Base-by-base conservation (phyloP, 371 early-diverging fungal genomes). In the Batkoa obscura region DNA sequence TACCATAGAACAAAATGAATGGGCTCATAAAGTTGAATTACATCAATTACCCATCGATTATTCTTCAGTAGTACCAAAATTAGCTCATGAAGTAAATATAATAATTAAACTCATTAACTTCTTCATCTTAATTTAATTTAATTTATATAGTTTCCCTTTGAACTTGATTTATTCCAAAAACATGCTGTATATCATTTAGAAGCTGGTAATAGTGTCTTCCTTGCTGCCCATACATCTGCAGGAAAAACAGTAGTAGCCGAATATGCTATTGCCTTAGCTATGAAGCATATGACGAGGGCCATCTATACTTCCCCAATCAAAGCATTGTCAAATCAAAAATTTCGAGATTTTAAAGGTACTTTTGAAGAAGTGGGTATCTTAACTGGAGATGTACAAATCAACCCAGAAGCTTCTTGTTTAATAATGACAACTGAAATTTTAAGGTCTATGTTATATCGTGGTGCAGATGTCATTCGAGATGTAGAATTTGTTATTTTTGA, bases 391-490 rank as follows among this genome's bases (percentile, higher is more conserved):
- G 90, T 98, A 8, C 98, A 98, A 68, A 94, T 99, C 59, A 79
- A 84, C 33, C 92, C 97, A 0, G 89, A 90, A 68, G 98, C 97
- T 5, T 78, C 85, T 15, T 95, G 94, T 66, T 68, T 99, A 45
- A 84, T 99, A 56, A 98, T 99, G 98, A 99, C 99, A 0, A 99
- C 99, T 10, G 99, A 99, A 67, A 97, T 99, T 77, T 73, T 99
- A 53, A 74, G 98, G 58, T 88, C 87, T 64, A 96, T 98, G 94
- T 75, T 99, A 9, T 99, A 99, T 66, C 80, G 90, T 47, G 95
- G 96, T 35, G 93, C 95, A 5, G 95, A 94, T 69, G 66, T 98
- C 46, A 83, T 99, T 55, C 83, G 95, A 42, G 95, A 96, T 62
- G 94, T 97, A 2, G 98, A 96, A 68, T 99, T 91, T 84, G 98